phyloP scores from a whole-genome alignment of 2,329 filamentous ascomycete genomes.

The Onygenales sp. region DNA sequence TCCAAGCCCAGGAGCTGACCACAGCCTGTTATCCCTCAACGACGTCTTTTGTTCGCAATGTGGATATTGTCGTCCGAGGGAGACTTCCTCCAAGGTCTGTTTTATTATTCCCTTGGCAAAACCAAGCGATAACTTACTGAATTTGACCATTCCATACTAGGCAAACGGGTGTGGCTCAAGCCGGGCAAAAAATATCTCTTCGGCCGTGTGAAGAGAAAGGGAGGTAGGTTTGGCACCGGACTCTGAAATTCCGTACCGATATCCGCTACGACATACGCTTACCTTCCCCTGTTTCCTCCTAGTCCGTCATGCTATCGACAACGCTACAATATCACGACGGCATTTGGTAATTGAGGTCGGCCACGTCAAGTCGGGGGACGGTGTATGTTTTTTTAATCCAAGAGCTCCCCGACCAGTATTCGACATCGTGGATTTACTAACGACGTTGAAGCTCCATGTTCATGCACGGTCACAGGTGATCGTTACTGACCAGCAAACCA shows the following conservation, averaged over 20 bases:
- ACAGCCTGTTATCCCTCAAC: neutral
- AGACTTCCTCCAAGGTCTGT: constrained; percentile 35
- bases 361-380: constrained; percentile 55
- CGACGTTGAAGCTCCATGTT: constrained; percentile 45
- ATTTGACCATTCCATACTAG: constrained; percentile 26
- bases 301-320: constrained; percentile 63
- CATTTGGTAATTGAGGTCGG: constrained; percentile 72
- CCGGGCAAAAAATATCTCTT: constrained; percentile 81
- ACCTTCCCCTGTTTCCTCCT: constrained; percentile 4
- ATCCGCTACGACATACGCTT: neutral
- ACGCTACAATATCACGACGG: constrained; percentile 79
- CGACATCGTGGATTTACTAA: constrained; percentile 7
- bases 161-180: constrained; percentile 70
- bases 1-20: neutral
- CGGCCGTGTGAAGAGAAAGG: constrained; percentile 58
- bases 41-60: constrained; percentile 35
- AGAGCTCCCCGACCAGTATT: constrained; percentile 1
- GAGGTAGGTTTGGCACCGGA: constrained; percentile 11
- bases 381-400: constrained; percentile 38
- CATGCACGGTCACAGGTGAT: constrained; percentile 59
- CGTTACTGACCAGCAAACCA: constrained; percentile 72
- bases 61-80: constrained; percentile 53
- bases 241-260: too few species aligned
- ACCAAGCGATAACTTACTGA: constrained; percentile 7
- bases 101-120: constrained; percentile 38